A percentile compares a stretch with the other conserved stretches of the same genome.
Conservation (phyloP, 202 grass and related monocot genomes). For the Alloteropsis angusta region DNA sequence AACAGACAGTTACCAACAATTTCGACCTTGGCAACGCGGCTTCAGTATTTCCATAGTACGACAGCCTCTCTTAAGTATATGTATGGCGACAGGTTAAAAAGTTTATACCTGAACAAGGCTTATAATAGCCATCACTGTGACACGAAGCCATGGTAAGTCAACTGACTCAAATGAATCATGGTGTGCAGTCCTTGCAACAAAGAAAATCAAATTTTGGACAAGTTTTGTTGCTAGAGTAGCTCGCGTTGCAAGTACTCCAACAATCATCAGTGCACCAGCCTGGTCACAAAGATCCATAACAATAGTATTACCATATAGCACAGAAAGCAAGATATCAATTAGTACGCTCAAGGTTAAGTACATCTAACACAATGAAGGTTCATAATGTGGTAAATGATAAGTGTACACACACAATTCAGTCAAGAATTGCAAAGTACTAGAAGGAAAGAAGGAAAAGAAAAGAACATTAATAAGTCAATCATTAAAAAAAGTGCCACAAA, state of each 20-base stretch:
- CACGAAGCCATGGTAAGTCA: slow-evolving; percentile 89
- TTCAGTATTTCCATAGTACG: slow-evolving; percentile 1
- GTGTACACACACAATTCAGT: background rate
- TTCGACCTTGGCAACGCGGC: background rate
- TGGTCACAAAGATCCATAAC: slow-evolving; percentile 29
- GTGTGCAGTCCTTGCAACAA: slow-evolving; percentile 53
- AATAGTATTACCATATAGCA: background rate
- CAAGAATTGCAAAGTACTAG: background rate
- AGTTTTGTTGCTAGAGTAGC: slow-evolving; percentile 63
- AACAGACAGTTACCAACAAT: background rate
- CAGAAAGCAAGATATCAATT: background rate
- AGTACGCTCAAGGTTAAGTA: background rate
- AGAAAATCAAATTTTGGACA: slow-evolving; percentile 68
- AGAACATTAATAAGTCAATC: slow-evolving; percentile 8
- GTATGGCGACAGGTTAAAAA: slow-evolving; percentile 4
- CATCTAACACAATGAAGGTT: background rate
- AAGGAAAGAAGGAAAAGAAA: background rate
- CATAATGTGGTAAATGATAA: background rate
- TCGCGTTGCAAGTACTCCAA: slow-evolving; percentile 67
- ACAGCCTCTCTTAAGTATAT: background rate
- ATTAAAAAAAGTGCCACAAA: no score
- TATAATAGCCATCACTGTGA: slow-evolving; percentile 79
- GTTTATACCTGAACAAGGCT: slow-evolving; percentile 74
- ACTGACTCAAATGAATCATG: slow-evolving; percentile 53
- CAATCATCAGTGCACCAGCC: slow-evolving; percentile 90